phyloP scores from a whole-genome alignment of 495 filamentous ascomycete genomes.

The Pyrenula massariospora region DNA sequence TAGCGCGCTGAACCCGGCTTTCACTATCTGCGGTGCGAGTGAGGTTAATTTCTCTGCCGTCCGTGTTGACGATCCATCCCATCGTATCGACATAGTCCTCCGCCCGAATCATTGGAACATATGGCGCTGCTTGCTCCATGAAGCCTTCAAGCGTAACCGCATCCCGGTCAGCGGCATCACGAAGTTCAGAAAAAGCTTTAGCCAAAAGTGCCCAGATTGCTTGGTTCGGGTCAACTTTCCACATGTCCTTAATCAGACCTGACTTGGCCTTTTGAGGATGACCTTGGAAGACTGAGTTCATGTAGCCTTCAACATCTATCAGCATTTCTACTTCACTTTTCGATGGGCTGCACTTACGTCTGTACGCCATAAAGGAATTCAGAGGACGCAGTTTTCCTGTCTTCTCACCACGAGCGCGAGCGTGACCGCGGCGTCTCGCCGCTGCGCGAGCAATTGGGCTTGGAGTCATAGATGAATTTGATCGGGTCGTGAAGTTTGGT shows the following conservation, averaged over 20 bases:
- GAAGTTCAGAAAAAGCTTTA: constrained; percentile 35
- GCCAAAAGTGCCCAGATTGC: constrained; percentile 36
- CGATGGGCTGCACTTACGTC: constrained; percentile 22
- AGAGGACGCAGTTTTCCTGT: constrained; percentile 17
- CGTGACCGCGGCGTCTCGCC: neutral
- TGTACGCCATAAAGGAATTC: constrained; percentile 36
- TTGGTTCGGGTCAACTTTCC: constrained; percentile 31
- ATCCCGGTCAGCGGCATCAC: constrained; percentile 26
- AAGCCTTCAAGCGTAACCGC: constrained; percentile 25
- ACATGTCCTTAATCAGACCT: constrained; percentile 23
- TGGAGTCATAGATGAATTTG: neutral
- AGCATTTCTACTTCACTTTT: neutral
- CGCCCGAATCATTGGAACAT: constrained; percentile 25
- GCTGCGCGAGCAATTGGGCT: neutral
- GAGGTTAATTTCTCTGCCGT: constrained; percentile 12
- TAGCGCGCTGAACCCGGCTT: constrained; percentile 2
- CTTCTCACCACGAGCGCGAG: neutral
- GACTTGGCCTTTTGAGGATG: constrained; percentile 33
- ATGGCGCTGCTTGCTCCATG: constrained; percentile 19
- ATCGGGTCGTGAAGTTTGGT: neutral
- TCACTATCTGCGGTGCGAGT: constrained; percentile 3
- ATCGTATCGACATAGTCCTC: constrained; percentile 25
- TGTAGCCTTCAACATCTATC: constrained; percentile 23
- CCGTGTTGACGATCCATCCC: constrained; percentile 21
- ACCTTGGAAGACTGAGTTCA: constrained; percentile 22